Conservation (phyloP, 169 alveolate genomes). For the Cryptosporidium ryanae region DNA sequence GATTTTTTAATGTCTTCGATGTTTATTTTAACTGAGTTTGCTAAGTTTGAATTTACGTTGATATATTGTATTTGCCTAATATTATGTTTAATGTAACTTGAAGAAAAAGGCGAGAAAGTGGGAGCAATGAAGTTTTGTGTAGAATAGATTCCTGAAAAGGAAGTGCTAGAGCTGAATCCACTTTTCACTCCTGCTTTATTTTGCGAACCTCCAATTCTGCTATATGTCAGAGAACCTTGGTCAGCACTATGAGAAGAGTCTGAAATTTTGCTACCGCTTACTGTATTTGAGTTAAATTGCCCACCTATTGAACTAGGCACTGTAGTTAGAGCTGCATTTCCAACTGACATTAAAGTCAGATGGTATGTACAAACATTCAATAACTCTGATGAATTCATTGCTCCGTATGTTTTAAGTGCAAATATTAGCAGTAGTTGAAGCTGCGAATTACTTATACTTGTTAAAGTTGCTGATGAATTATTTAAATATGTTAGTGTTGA, state of each 20-base stretch:
- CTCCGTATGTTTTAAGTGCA: slow-evolving; percentile 53
- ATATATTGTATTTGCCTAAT: slow-evolving; percentile 31
- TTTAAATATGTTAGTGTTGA: slow-evolving; percentile 41
- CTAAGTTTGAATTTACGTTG: slow-evolving; percentile 20
- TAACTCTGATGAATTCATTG: slow-evolving; percentile 39
- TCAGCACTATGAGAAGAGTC: slow-evolving; percentile 4
- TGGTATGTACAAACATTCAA: slow-evolving; percentile 54
- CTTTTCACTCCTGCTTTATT: not conserved
- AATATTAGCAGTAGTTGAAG: slow-evolving; percentile 29
- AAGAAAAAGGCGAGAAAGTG: slow-evolving; percentile 40
- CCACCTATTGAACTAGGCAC: slow-evolving; percentile 16
- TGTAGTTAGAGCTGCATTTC: slow-evolving; percentile 43
- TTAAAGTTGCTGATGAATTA: slow-evolving; percentile 27
- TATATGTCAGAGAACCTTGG: slow-evolving; percentile 13
- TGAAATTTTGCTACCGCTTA: not conserved
- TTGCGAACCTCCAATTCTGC: slow-evolving; percentile 8
- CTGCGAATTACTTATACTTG: slow-evolving; percentile 66
- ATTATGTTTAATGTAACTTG: slow-evolving; percentile 7
- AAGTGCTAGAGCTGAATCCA: not conserved
- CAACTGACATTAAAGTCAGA: slow-evolving; percentile 54
- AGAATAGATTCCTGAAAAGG: slow-evolving; percentile 21
- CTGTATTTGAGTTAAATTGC: not conserved
- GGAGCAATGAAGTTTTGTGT: slow-evolving; percentile 66
- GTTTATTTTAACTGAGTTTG: slow-evolving; percentile 27
- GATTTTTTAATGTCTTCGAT: slow-evolving; percentile 46